Base-by-base conservation (phyloP, 352 stramenopile genomes). In the Globisporangium cederbergense region DNA sequence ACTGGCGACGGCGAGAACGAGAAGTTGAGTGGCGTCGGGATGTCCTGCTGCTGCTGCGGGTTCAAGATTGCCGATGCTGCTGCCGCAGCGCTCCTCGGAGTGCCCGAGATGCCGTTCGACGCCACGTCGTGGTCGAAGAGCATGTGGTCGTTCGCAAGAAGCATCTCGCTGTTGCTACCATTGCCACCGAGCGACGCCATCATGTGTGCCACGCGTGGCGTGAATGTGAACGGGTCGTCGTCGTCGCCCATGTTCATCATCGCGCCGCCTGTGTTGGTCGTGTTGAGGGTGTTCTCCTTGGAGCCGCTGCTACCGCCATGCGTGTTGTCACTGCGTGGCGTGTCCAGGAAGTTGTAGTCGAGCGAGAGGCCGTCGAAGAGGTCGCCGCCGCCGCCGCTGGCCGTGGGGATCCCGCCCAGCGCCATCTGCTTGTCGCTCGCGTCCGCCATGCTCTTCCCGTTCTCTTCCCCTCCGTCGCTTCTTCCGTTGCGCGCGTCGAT, bases 81-180 rank as follows among this genome's bases (percentile, higher is more conserved):
- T 22, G 43, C 43, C 14, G 38, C 38, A 13, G 28, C 28, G n/a
- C 18, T 72, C 62, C 60, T 80, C 72, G 30, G 65, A 57, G 57
- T 78, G 9, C 20, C 42, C 32, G n/a, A 42, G 20, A 58, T 28
- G n/a, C 14, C 47, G 3, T 59, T 79, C 22, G 68, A 58, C 7
- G 73, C 71, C 34, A 83, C 66, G 57, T 86, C 77, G 57, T 70
- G 74, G 58, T 86, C 77, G 7, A 86, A 74, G 40, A 86, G 69
- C 77, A 74, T 81, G 68, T 86, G 71, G 60, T 86, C 72, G 58
- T 72, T 66, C 6, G 55, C 32, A 13, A 43, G 16, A 14, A 54
- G 34, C 28, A 57, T 57, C 28, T 56, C 28, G 38, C 28, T 57
- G 57, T 10, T 40, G 40, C 13, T 18, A 10, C 38, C 10, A n/a